Evolutionary conservation across 1,284 basidiomycete genomes (phyloP).

Genomic region (Athelia psychrophila): DNA sequence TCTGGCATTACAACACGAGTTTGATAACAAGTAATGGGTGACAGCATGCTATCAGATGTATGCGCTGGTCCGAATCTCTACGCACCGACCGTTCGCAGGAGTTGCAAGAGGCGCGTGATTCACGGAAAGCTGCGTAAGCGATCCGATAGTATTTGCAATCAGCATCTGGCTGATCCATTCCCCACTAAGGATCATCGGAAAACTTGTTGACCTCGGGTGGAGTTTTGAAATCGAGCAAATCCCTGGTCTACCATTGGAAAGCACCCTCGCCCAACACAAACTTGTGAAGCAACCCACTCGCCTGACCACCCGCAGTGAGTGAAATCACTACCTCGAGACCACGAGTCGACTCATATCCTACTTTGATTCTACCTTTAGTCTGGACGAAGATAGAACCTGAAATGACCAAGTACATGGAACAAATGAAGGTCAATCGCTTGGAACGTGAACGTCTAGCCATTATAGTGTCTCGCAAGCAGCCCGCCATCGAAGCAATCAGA

Average conservation of each 20-base stretch:
- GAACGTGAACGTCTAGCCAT: conserved; percentile 18
- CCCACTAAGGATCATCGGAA: conserved; percentile 20
- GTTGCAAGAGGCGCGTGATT: conserved; percentile 14
- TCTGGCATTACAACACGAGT: too few species aligned
- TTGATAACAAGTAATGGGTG: neutral
- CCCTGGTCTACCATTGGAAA: conserved; percentile 3
- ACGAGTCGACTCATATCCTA: neutral
- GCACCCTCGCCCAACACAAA: conserved; percentile 17
- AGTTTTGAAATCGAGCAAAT: conserved; percentile 23
- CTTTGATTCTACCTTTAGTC: conserved; percentile 11
- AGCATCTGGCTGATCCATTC: conserved; percentile 3
- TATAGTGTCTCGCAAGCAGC: conserved; percentile 15
- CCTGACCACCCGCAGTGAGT: conserved; percentile 27
- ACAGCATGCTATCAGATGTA: neutral
- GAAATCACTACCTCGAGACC: neutral
- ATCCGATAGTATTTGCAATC: neutral
- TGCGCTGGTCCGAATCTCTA: conserved; percentile 1
- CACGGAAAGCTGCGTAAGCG: conserved; percentile 7
- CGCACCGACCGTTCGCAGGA: conserved; percentile 9
- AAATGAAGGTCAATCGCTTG: conserved; percentile 15
- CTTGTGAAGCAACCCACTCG: conserved; percentile 20
- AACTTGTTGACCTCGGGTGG: conserved; percentile 23
- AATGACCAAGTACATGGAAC: conserved; percentile 25
- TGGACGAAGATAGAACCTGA: conserved; percentile 26
- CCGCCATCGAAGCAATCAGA: conserved; percentile 19